A percentile compares a stretch with the other conserved stretches of the same genome.
Conservation (phyloP, 495 filamentous ascomycete species). For the Choiromyces venosus region DNA sequence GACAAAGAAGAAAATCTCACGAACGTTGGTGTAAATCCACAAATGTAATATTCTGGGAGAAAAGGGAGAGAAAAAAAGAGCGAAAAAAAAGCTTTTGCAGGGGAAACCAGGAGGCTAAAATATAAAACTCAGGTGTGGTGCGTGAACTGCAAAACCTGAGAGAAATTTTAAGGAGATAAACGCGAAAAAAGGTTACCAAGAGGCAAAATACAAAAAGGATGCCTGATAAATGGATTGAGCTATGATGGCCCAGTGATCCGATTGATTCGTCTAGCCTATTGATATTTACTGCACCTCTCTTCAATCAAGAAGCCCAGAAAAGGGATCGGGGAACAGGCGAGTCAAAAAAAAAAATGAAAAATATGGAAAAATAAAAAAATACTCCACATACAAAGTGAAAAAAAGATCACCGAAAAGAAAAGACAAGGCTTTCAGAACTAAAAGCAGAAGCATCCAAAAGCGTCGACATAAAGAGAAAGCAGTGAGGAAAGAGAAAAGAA, state of each 20-base stretch:
- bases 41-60: slow-evolving; percentile 3
- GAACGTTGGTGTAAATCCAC: background rate
- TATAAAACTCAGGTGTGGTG: background rate
- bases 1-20: slow-evolving; percentile 4
- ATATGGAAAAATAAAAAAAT: slow-evolving; percentile 15
- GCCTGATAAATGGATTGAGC: slow-evolving; percentile 34
- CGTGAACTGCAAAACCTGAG: background rate
- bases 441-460: slow-evolving; percentile 3
- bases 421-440: background rate
- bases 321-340: slow-evolving; percentile 40
- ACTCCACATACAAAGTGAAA: slow-evolving; percentile 29
- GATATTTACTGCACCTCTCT: slow-evolving; percentile 35
- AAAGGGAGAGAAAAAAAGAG: slow-evolving; percentile 11
- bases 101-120: background rate
- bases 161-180: background rate
- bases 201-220: slow-evolving; percentile 31
- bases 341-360: slow-evolving; percentile 30
- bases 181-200: slow-evolving; percentile 12
- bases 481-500: slow-evolving; percentile 19
- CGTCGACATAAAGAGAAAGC: slow-evolving; percentile 3
- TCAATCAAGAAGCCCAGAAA: slow-evolving; percentile 38
- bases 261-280: slow-evolving; percentile 43
- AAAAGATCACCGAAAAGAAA: background rate
- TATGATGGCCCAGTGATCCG: slow-evolving; percentile 41
- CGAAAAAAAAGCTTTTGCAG: slow-evolving; percentile 3